Evolutionary conservation across 768 basidiomycete species (phyloP).

Genomic region (Termitomyces sp.): DNA sequence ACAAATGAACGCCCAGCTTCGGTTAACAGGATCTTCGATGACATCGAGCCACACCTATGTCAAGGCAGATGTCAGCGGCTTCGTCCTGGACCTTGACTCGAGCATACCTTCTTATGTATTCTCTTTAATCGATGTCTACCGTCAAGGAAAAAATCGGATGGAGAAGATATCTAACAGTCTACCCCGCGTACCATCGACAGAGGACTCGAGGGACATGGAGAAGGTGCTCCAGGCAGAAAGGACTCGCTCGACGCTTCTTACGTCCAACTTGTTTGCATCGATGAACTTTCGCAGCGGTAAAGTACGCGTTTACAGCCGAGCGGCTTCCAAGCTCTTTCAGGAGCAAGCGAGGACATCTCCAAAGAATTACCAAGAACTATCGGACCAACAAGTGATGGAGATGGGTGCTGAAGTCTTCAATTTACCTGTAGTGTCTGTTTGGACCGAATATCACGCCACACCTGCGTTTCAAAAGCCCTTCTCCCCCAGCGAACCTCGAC

Average conservation of each 20-base stretch:
- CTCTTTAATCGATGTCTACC: conserved; percentile 82
- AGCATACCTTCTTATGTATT: conserved; percentile 74
- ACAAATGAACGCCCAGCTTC: conserved; percentile 71
- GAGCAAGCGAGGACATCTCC: conserved; percentile 32
- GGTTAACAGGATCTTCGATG: conserved; percentile 40
- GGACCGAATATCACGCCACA: conserved; percentile 74
- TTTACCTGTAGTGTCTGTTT: conserved; percentile 74
- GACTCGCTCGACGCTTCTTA: conserved; percentile 35
- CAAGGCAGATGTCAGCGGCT: conserved; percentile 72
- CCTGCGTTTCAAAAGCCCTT: conserved; percentile 35
- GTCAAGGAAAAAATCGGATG: conserved; percentile 73
- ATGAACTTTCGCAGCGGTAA: conserved; percentile 83
- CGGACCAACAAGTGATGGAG: conserved; percentile 50
- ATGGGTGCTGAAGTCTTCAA: conserved; percentile 60
- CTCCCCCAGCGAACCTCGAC: conserved; percentile 29
- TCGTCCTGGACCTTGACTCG: conserved; percentile 80
- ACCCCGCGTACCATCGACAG: conserved; percentile 35
- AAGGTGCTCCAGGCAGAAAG: conserved; percentile 18
- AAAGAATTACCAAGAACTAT: conserved; percentile 30
- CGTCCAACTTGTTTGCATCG: conserved; percentile 58
- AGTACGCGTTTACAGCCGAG: conserved; percentile 63
- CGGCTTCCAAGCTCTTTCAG: conserved; percentile 34
- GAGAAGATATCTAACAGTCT: conserved; percentile 55
- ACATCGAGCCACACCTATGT: conserved; percentile 53
- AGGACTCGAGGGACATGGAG: conserved; percentile 2